Evolutionary conservation across 352 stramenopile species (phyloP).

Genomic region (Blastocystis sp.): DNA sequence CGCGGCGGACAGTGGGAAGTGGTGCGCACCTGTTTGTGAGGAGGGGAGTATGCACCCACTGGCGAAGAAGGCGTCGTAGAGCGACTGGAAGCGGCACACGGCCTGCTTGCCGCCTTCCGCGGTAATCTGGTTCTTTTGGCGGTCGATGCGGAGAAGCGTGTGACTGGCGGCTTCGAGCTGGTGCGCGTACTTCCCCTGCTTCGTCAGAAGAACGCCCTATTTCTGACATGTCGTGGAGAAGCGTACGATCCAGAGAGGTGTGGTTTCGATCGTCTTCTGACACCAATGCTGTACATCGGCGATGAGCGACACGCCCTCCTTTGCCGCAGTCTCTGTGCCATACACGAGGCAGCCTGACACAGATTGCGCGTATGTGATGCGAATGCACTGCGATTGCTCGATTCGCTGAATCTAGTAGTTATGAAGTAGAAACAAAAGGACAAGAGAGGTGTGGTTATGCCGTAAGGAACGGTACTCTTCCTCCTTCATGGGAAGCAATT

Average conservation of each 20-base stretch:
- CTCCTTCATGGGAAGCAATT: constrained; percentile 11
- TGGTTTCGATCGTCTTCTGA: neutral
- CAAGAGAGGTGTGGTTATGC: neutral
- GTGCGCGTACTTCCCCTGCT: neutral
- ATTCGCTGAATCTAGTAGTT: neutral
- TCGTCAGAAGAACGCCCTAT: constrained; percentile 1
- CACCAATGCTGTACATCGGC: neutral
- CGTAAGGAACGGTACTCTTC: neutral
- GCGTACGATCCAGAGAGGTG: neutral
- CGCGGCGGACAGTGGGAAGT: neutral
- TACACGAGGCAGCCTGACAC: neutral
- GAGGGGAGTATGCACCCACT: neutral
- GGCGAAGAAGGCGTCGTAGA: neutral
- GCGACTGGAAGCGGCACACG: neutral
- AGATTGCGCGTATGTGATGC: neutral
- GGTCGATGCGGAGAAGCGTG: neutral
- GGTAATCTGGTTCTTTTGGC: neutral
- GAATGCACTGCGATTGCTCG: neutral
- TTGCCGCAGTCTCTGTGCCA: neutral
- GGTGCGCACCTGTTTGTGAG: neutral
- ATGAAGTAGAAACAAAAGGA: neutral
- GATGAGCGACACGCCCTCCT: neutral
- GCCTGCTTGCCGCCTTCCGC: neutral
- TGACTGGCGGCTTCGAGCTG: neutral
- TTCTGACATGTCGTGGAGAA: neutral